A percentile compares a stretch with the other conserved stretches of the same genome.
phyloP scores from a whole-genome alignment of 2,329 filamentous ascomycete genomes.

The Hypoxylon sp. region DNA sequence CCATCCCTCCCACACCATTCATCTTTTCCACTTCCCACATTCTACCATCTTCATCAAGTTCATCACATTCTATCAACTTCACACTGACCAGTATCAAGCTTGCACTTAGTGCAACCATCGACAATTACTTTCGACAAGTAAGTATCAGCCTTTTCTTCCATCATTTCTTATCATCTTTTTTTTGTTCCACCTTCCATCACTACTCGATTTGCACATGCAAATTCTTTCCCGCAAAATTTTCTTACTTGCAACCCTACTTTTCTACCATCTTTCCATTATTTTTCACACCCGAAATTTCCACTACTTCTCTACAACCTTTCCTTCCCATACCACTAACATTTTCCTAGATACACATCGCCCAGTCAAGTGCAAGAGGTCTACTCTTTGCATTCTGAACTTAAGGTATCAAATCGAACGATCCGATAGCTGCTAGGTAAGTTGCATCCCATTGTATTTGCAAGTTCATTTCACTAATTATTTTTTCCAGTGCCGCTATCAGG shows the following conservation, averaged over 20 bases:
- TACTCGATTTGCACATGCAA: neutral
- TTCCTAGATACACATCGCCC: neutral
- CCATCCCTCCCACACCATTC: neutral
- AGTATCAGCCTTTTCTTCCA: neutral
- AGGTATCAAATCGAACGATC: neutral
- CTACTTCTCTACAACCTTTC: neutral
- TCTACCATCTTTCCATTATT: neutral
- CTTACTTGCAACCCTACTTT: slow-evolving; percentile 4
- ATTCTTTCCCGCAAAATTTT: neutral
- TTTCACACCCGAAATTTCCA: neutral
- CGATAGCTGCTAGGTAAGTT: neutral
- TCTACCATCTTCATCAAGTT: neutral
- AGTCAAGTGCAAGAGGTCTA: neutral
- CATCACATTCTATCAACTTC: neutral
- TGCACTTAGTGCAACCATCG: neutral
- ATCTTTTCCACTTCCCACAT: neutral
- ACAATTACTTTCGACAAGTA: neutral
- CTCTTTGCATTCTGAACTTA: neutral
- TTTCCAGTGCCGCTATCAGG: neutral
- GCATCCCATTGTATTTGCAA: too few species aligned
- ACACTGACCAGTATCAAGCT: neutral
- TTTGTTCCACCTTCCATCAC: neutral
- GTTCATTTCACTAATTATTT: too few species aligned
- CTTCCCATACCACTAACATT: neutral
- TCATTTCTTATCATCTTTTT: neutral